Evolutionary conservation across 495 filamentous ascomycete genomes (phyloP), one percentile per base, ranked within the genome.

Genomic region (Penicillium samsonianum): DNA sequence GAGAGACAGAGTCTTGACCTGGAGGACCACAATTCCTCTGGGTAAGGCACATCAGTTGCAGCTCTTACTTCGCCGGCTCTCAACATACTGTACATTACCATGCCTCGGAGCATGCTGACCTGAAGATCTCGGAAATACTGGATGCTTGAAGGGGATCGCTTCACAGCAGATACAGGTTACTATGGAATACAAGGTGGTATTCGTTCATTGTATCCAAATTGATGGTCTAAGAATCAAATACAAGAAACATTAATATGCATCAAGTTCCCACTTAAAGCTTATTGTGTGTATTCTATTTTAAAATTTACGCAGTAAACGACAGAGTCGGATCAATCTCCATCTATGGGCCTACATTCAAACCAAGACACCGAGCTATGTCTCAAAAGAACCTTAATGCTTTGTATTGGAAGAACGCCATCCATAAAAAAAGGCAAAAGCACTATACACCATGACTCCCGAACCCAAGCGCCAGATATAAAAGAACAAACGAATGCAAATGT

Each of bases 391-490:
- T 16, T n/a, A 3, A 23, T 22, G 11, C 26, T 16, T 40, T 23
- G 38, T 30, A 53, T 33, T 42, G 7, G 5, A 11, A 30, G 10
- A 22, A 53, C 26, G 50, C 37, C 38, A 28, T 30, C 19, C 33
- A 37, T 43, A n/a, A 23, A 22, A 43, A 22, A 2, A 22, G 9
- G 10, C 38, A 43, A 42, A 19, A 43, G 38, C 4, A 16, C 38
- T 40, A 22, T 12, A 53, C 35, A 41, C 35, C 35, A 26, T 5
- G 23, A 52, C 49, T 52, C 35, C 51, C 2, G 40, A 44, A 30
- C 41, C 40, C 2, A 17, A 43, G 26, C 25, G 20, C 16, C 51
- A 25, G 19, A 37, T n/a, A 33, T 20, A 26, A 46, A 48, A 19
- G 10, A 4, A 55, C 31, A 33, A 26, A 37, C 22, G 26, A 42